Evolutionary conservation across 331 rosid genomes (phyloP).

Genomic region (Quercus phellos): DNA sequence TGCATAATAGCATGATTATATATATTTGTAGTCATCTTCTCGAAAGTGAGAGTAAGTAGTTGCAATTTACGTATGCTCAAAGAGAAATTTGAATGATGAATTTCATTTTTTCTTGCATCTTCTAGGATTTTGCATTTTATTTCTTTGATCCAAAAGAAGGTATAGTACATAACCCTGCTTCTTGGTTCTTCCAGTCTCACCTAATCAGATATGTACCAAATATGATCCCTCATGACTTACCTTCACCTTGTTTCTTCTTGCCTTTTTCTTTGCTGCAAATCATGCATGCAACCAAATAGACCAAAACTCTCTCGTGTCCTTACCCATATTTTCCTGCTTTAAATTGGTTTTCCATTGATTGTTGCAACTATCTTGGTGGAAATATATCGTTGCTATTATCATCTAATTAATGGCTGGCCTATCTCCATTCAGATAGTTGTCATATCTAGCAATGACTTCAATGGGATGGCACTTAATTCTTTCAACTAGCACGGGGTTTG

Average conservation of each 20-base stretch:
- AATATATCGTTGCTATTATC: neutral
- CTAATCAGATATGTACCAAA: neutral
- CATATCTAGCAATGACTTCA: constrained; percentile 10
- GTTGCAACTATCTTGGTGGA: neutral
- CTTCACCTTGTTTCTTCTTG: neutral
- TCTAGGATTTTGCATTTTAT: no score
- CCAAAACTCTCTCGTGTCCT: neutral
- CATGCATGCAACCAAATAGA: neutral
- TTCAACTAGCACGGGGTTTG: neutral
- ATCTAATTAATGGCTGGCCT: neutral
- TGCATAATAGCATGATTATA: no score
- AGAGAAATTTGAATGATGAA: no score
- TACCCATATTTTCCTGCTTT: neutral
- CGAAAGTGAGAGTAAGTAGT: no score
- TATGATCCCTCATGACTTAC: neutral
- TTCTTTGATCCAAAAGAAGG: no score
- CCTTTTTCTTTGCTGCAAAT: neutral
- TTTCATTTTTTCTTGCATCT: no score
- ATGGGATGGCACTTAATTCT: neutral
- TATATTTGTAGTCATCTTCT: no score
- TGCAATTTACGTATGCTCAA: no score
- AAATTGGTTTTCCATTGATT: neutral
- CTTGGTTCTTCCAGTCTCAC: neutral
- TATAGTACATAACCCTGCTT: neutral
- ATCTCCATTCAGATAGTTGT: neutral